Percentiles rank a stretch among this genome's conserved stretches.
Conservation (phyloP, 805 yeast species). For the Blastobotrys mokoenaii region DNA sequence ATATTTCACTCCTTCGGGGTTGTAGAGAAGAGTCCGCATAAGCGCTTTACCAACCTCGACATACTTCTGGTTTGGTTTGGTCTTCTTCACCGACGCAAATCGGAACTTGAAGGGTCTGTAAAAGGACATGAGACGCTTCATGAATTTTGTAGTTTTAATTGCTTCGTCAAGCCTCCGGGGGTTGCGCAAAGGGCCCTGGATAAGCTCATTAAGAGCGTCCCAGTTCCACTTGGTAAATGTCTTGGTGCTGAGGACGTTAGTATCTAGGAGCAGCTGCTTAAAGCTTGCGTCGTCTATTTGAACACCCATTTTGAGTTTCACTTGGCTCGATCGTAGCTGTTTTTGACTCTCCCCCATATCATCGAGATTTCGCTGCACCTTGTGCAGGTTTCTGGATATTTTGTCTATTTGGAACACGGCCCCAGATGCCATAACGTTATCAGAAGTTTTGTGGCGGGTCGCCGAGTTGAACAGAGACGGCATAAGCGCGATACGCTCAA, state of each 20-base stretch:
- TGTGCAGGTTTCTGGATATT: conserved; percentile 19
- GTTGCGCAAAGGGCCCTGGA: conserved; percentile 74
- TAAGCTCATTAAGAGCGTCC: conserved; percentile 59
- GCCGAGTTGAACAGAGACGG: conserved; percentile 23
- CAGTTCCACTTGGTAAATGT: conserved; percentile 84
- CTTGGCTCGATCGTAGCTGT: conserved; percentile 11
- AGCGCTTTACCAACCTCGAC: conserved; percentile 70
- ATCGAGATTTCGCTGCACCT: conserved; percentile 1
- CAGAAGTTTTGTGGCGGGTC: conserved; percentile 9
- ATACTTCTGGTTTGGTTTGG: conserved; percentile 46
- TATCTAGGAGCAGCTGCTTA: conserved; percentile 53
- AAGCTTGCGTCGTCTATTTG: conserved; percentile 59
- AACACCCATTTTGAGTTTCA: conserved; percentile 28
- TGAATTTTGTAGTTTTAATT: conserved; percentile 69
- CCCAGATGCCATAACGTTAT: conserved; percentile 25
- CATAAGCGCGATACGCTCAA: conserved; percentile 20
- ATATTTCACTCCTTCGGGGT: conserved; percentile 58
- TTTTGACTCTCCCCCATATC: background rate
- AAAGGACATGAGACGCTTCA: conserved; percentile 77
- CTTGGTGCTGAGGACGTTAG: conserved; percentile 70
- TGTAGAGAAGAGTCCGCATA: conserved; percentile 53
- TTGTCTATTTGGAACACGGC: conserved; percentile 42
- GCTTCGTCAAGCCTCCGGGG: conserved; percentile 71
- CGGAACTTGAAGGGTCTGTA: conserved; percentile 87
- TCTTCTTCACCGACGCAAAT: conserved; percentile 47